Conservation (phyloP, 805 yeast genomes). For the Pichia californica region DNA sequence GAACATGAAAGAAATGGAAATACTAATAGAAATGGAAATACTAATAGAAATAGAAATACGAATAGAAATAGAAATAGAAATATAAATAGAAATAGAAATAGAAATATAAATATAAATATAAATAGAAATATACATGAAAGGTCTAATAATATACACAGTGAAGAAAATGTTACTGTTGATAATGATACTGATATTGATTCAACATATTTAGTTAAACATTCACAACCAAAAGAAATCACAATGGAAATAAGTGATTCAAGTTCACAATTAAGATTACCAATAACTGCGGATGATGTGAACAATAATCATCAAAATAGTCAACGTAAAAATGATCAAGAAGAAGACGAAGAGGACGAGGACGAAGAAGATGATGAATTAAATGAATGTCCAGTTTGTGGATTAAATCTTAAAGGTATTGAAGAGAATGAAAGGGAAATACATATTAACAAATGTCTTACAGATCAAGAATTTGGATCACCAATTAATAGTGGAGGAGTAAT, state of each 20-base stretch:
- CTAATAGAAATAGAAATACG: background rate
- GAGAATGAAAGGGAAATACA: conserved; percentile 50
- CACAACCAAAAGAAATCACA: conserved; percentile 14
- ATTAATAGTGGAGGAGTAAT: conserved; percentile 13
- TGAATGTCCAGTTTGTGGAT: conserved; percentile 41
- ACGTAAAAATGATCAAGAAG: background rate
- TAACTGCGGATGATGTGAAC: background rate
- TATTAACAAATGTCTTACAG: conserved; percentile 58
- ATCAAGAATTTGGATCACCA: conserved; percentile 58
- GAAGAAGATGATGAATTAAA: conserved; percentile 23
- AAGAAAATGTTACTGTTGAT: background rate
- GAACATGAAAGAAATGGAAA: background rate
- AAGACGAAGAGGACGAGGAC: conserved; percentile 15
- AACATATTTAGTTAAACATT: conserved; percentile 6
- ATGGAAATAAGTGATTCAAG: conserved; percentile 4
- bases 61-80: background rate
- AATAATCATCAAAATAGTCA: background rate
- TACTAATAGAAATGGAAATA: background rate
- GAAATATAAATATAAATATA: no score
- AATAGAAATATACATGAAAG: no score
- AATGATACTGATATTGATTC: background rate
- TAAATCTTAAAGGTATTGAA: conserved; percentile 16
- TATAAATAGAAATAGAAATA: background rate
- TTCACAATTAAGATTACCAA: no score
- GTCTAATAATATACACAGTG: background rate